Percentiles rank a stretch among this genome's conserved stretches.
Evolutionary conservation across 2,329 filamentous ascomycete species (phyloP).

Genomic region (Bisporella sp.): DNA sequence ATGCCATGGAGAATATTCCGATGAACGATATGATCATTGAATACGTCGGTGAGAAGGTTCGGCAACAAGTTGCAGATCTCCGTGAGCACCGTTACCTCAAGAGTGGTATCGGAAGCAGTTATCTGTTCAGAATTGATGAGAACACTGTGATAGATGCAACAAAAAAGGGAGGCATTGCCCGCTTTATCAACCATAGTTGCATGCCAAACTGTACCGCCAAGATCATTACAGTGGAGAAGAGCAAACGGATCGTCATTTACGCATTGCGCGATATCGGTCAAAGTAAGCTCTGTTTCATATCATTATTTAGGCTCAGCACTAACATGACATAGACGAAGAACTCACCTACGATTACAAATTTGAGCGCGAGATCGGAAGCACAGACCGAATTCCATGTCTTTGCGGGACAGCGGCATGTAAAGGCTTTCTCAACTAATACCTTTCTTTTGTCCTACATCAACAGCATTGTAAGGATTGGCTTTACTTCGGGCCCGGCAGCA

Average conservation of each 20-base stretch:
- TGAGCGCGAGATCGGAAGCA: conserved; percentile 89
- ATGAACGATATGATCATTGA: conserved; percentile 99
- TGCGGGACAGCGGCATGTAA: conserved; percentile 96
- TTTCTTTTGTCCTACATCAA: conserved; percentile 1
- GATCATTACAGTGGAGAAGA: conserved; percentile 98
- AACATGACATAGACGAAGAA: conserved; percentile 69
- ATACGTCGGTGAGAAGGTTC: conserved; percentile 95
- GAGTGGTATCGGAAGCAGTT: conserved; percentile 94
- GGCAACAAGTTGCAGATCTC: conserved; percentile 95
- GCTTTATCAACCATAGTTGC: conserved; percentile 98
- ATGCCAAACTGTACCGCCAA: conserved; percentile 98
- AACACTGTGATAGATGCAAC: conserved; percentile 97
- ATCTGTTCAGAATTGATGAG: conserved; percentile 96
- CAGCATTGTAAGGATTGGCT: conserved; percentile 2
- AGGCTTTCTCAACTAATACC: conserved; percentile 86
- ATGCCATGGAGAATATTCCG: conserved; percentile 94
- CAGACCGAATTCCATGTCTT: conserved; percentile 93
- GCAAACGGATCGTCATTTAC: conserved; percentile 98
- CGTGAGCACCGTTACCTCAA: conserved; percentile 88
- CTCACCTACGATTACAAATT: conserved; percentile 99
- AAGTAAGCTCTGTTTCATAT: conserved; percentile 55
- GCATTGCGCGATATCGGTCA: conserved; percentile 89
- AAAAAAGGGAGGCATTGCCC: conserved; percentile 94
- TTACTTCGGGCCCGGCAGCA: neutral
- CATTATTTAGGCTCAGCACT: conserved; percentile 3